A percentile compares a stretch with the other conserved stretches of the same genome.
Conservation (phyloP, 768 basidiomycete species). For the Lentinula guzmanii region DNA sequence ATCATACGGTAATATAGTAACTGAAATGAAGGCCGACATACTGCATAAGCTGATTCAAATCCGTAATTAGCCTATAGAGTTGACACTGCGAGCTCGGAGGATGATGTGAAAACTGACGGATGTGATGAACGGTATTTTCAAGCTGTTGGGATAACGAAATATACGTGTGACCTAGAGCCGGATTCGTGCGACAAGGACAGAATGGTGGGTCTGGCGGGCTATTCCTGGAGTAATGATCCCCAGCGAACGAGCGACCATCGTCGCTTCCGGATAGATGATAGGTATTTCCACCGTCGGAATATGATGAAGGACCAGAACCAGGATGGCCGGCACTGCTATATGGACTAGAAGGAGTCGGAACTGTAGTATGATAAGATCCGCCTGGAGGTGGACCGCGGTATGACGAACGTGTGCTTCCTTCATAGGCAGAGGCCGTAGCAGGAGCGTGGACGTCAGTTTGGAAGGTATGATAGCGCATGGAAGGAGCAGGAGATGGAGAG, state of each 20-base stretch:
- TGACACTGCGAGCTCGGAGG: slow-evolving; percentile 46
- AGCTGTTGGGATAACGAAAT: slow-evolving; percentile 61
- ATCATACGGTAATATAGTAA: not conserved
- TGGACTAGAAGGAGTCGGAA: slow-evolving; percentile 15
- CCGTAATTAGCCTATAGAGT: slow-evolving; percentile 52
- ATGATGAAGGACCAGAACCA: slow-evolving; percentile 26
- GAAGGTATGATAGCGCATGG: slow-evolving; percentile 48
- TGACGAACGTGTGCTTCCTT: slow-evolving; percentile 23
- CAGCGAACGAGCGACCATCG: slow-evolving; percentile 31
- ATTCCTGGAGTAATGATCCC: slow-evolving; percentile 23
- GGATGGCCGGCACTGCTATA: slow-evolving; percentile 19
- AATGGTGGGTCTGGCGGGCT: slow-evolving; percentile 28
- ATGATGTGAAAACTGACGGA: slow-evolving; percentile 60
- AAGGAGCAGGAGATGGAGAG: slow-evolving; percentile 54
- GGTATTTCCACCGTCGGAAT: slow-evolving; percentile 28
- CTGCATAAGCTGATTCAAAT: slow-evolving; percentile 62
- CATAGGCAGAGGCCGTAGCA: slow-evolving; percentile 26
- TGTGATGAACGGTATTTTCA: slow-evolving; percentile 45
- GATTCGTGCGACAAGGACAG: slow-evolving; percentile 61
- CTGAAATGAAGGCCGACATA: slow-evolving; percentile 29
- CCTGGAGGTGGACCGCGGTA: slow-evolving; percentile 8
- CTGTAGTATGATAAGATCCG: slow-evolving; percentile 4
- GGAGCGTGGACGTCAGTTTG: slow-evolving; percentile 38
- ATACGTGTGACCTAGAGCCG: slow-evolving; percentile 52
- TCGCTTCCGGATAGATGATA: slow-evolving; percentile 33